These are phyloP conservation scores for Stramenopiles sp. DNA, from an alignment of 352 stramenopile species.

Conservation along the genomic window DNA sequence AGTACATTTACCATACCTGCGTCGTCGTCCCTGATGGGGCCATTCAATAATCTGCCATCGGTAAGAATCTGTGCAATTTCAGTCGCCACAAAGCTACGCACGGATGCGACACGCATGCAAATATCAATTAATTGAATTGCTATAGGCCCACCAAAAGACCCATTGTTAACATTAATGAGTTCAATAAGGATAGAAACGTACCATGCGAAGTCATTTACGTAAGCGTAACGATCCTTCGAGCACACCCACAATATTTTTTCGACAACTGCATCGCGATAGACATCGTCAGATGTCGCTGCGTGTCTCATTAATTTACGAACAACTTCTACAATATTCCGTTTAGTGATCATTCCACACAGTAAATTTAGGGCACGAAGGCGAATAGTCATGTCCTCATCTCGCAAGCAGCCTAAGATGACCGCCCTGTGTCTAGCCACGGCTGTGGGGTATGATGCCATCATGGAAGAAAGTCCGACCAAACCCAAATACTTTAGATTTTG, in stretches of 20 bases:
- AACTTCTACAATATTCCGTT: constrained; percentile 82
- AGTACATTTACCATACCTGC: constrained; percentile 82
- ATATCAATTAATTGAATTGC: constrained; percentile 26
- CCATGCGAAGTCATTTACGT: constrained; percentile 90
- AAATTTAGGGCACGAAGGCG: constrained; percentile 86
- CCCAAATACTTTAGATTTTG: constrained; percentile 97
- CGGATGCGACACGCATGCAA: constrained; percentile 27
- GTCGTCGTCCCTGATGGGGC: constrained; percentile 43
- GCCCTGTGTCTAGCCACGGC: constrained; percentile 79
- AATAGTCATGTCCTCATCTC: constrained; percentile 96
- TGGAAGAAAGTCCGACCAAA: constrained; percentile 81
- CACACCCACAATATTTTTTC: constrained; percentile 86
- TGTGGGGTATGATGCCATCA: constrained; percentile 84
- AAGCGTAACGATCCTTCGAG: constrained; percentile 88
- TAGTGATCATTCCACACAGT: constrained; percentile 77
- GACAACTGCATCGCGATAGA: constrained; percentile 85
- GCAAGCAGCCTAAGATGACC: constrained; percentile 85
- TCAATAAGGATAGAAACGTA: constrained; percentile 90
- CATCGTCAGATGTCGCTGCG: constrained; percentile 68
- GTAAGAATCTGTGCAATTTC: constrained; percentile 46
- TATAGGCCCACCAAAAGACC: constrained; percentile 27
- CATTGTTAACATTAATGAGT: constrained; percentile 61
- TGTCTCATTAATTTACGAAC: constrained; percentile 87
- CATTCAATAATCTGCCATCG: constrained; percentile 34
- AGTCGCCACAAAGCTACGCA: constrained; percentile 17